A percentile compares a stretch with the other conserved stretches of the same genome.
phyloP scores from a whole-genome alignment of 2,329 filamentous ascomycete genomes.

The Talaromyces sp. region DNA sequence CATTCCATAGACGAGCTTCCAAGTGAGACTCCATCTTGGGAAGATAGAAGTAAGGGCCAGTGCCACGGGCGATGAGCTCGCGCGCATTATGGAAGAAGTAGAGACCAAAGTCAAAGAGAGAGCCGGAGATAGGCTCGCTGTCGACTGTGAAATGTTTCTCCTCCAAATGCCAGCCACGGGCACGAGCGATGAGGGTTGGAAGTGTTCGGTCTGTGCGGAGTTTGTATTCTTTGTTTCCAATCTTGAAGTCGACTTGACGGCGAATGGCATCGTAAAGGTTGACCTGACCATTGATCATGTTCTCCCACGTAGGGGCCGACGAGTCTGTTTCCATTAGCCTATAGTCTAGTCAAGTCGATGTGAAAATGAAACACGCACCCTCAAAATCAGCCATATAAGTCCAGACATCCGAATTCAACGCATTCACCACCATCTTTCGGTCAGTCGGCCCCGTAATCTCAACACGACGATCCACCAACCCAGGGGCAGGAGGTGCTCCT shows the following conservation, averaged over 20 bases:
- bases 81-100: slow-evolving; percentile 99
- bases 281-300: slow-evolving; percentile 98
- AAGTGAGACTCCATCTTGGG: slow-evolving; percentile 98
- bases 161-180: slow-evolving; percentile 95
- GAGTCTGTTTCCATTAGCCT: slow-evolving; percentile 61
- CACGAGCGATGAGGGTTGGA: slow-evolving; percentile 89
- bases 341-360: not conserved
- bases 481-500: slow-evolving; percentile 85
- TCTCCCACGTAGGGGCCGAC: slow-evolving; percentile 94
- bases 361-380: slow-evolving; percentile 54
- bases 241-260: slow-evolving; percentile 92
- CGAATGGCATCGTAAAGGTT: slow-evolving; percentile 97
- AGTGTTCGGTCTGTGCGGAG: slow-evolving; percentile 83
- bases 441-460: slow-evolving; percentile 98
- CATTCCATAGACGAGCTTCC: slow-evolving; percentile 96
- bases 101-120: slow-evolving; percentile 93
- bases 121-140: slow-evolving; percentile 87
- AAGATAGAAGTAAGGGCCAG: slow-evolving; percentile 95
- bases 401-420: slow-evolving; percentile 91
- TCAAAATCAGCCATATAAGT: slow-evolving; percentile 99
- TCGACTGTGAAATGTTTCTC: slow-evolving; percentile 98
- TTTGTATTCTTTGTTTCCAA: slow-evolving; percentile 94
- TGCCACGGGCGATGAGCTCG: slow-evolving; percentile 78
- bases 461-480: slow-evolving; percentile 85
- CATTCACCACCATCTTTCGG: slow-evolving; percentile 98